Evolutionary conservation across 2,329 filamentous ascomycete species (phyloP).

Genomic region (Stachybotrys chartarum): DNA sequence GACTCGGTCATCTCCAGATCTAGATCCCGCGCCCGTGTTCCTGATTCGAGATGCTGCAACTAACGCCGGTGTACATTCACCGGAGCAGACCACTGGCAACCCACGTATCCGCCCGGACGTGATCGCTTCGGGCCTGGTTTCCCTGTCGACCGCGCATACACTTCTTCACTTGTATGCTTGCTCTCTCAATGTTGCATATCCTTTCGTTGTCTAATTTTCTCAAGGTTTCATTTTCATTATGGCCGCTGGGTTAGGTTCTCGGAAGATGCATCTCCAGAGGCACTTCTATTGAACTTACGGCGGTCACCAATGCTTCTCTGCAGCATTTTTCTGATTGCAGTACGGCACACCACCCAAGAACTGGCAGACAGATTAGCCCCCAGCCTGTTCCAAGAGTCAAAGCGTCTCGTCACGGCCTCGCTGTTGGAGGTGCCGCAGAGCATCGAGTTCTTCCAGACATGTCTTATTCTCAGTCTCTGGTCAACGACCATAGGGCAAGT

Average conservation of each 20-base stretch:
- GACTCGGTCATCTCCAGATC: neutral
- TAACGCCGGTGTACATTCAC: constrained; percentile 13
- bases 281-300: constrained; percentile 4
- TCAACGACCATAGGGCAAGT: constrained; percentile 17
- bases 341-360: constrained; percentile 14
- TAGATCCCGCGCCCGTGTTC: constrained; percentile 13
- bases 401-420: constrained; percentile 7
- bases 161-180: constrained; percentile 12
- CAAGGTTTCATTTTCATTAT: constrained; percentile 17
- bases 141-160: constrained; percentile 7
- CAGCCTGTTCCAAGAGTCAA: constrained; percentile 13
- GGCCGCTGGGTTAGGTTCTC: constrained; percentile 18
- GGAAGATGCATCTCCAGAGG: constrained; percentile 6
- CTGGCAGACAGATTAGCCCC: constrained; percentile 14
- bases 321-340: constrained; percentile 16
- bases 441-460: constrained; percentile 16
- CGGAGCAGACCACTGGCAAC: constrained; percentile 1
- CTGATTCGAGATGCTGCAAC: constrained; percentile 18
- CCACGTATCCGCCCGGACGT: constrained; percentile 6
- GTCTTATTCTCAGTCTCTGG: constrained; percentile 16
- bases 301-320: constrained; percentile 14
- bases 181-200: neutral
- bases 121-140: constrained; percentile 13
- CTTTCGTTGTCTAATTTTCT: neutral
- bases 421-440: constrained; percentile 10